A percentile compares a stretch with the other conserved stretches of the same genome.
These are phyloP conservation scores for Ophiostoma australiae DNA, from an alignment of 2,329 filamentous ascomycete species.

Conservation along the genomic window DNA sequence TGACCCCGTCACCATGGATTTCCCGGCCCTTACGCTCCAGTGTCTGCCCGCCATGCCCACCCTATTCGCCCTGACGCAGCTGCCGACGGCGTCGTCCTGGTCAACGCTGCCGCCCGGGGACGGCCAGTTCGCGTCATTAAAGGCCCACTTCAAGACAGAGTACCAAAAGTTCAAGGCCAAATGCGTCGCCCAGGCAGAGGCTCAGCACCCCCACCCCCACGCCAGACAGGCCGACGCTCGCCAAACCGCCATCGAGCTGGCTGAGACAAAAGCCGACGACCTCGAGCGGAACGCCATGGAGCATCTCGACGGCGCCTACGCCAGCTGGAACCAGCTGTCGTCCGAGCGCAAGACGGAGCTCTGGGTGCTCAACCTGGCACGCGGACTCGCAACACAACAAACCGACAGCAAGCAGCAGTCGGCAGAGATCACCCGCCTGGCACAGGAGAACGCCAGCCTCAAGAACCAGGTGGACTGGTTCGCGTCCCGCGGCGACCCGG, in stretches of 20 bases:
- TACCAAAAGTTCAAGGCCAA: conserved; percentile 60
- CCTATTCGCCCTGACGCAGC: conserved; percentile 73
- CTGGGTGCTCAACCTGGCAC: conserved; percentile 58
- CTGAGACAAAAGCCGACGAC: conserved; percentile 49
- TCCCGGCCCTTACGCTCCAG: conserved; percentile 76
- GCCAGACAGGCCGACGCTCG: conserved; percentile 36
- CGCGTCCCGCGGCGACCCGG: conserved; percentile 39
- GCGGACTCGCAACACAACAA: conserved; percentile 53
- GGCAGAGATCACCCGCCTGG: conserved; percentile 46
- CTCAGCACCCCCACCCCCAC: background rate
- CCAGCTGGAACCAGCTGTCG: conserved; percentile 66
- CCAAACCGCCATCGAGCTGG: conserved; percentile 43
- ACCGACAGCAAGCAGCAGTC: conserved; percentile 50
- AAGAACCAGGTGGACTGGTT: conserved; percentile 56
- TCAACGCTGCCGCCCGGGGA: conserved; percentile 70
- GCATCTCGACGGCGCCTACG: conserved; percentile 72
- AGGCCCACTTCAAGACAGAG: conserved; percentile 60
- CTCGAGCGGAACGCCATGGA: conserved; percentile 66
- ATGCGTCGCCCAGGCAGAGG: conserved; percentile 37
- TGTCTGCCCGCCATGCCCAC: conserved; percentile 77
- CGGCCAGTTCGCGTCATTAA: conserved; percentile 68
- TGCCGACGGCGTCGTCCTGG: conserved; percentile 74
- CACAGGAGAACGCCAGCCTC: conserved; percentile 54
- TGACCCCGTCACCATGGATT: conserved; percentile 78
- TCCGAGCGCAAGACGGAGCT: conserved; percentile 52